Evolutionary conservation across 371 early-diverging fungal species (phyloP).

Genomic region (Batrachochytrium dendrobatidis): DNA sequence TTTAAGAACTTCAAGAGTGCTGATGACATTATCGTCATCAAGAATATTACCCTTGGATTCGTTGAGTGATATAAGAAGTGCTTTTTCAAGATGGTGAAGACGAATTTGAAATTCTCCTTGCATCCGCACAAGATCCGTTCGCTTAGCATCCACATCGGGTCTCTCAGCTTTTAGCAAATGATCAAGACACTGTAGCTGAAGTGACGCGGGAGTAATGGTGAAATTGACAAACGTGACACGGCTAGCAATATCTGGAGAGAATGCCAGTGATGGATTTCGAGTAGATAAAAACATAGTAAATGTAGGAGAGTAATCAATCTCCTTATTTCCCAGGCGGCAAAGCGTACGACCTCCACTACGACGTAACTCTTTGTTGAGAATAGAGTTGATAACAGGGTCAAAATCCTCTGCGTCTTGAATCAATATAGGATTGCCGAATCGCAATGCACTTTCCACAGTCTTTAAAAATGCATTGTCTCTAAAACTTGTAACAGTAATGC

Average conservation of each 20-base stretch:
- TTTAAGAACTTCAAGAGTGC: constrained; percentile 89
- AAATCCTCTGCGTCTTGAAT: constrained; percentile 95
- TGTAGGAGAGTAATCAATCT: constrained; percentile 96
- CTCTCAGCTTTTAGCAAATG: constrained; percentile 89
- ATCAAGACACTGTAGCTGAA: constrained; percentile 95
- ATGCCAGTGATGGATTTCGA: constrained; percentile 85
- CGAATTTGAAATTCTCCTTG: constrained; percentile 95
- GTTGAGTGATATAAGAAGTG: constrained; percentile 86
- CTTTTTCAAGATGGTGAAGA: constrained; percentile 88
- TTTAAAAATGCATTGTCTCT: constrained; percentile 95
- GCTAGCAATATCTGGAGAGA: constrained; percentile 92
- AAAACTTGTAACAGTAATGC: constrained; percentile 93
- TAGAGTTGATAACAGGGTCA: constrained; percentile 95
- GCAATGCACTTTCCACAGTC: constrained; percentile 91
- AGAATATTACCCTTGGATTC: constrained; percentile 93
- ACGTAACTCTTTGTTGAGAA: constrained; percentile 92
- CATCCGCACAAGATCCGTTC: constrained; percentile 85
- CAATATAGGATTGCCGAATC: constrained; percentile 96
- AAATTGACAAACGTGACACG: constrained; percentile 98
- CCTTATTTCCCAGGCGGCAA: constrained; percentile 91
- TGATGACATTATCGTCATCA: constrained; percentile 93
- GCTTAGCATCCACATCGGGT: constrained; percentile 89
- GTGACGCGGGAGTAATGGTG: constrained; percentile 89
- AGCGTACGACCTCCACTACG: constrained; percentile 95
- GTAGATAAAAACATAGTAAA: constrained; percentile 92